Evolutionary conservation across 1,284 basidiomycete genomes (phyloP).

Genomic region (Phellopilus nigrolimitatus): DNA sequence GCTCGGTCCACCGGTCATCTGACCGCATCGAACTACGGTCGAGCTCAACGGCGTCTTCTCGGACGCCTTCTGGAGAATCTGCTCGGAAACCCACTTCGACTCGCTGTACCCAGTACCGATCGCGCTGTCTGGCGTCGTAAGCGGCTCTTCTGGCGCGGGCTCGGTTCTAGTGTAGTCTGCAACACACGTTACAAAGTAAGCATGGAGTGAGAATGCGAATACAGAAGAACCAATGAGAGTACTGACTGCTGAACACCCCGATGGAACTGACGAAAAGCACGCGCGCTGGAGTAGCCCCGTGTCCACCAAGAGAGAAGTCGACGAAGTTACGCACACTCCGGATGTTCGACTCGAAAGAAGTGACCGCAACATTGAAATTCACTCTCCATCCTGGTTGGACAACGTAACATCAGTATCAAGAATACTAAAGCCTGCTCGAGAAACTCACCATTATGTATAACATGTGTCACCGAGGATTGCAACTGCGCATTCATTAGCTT

Average conservation of each 20-base stretch:
- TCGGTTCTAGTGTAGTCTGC: slow-evolving; percentile 10
- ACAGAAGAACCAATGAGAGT: not conserved
- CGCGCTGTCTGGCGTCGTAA: slow-evolving; percentile 14
- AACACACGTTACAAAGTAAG: not conserved
- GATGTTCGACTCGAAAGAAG: slow-evolving; percentile 32
- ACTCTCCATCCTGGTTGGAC: slow-evolving; percentile 29
- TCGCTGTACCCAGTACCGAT: slow-evolving; percentile 47
- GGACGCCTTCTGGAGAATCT: slow-evolving; percentile 22
- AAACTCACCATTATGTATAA: slow-evolving; percentile 30
- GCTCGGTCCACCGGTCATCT: slow-evolving; percentile 18
- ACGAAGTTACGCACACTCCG: slow-evolving; percentile 28
- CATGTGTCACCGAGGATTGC: slow-evolving; percentile 24
- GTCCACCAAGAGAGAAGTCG: slow-evolving; percentile 31
- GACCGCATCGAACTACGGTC: slow-evolving; percentile 18
- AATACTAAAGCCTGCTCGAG: not conserved
- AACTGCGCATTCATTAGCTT: slow-evolving; percentile 19
- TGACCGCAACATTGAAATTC: slow-evolving; percentile 33
- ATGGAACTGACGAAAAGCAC: slow-evolving; percentile 33
- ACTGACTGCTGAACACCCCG: not conserved
- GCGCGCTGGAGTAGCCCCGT: slow-evolving; percentile 19
- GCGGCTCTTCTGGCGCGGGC: slow-evolving; percentile 14
- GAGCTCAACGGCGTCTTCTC: slow-evolving; percentile 22
- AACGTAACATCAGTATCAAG: not conserved
- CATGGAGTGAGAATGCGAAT: too few relatives aligned
- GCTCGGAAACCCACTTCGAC: slow-evolving; percentile 52